Conservation (phyloP, 2,329 filamentous ascomycete genomes). For the Xylaria sp. region DNA sequence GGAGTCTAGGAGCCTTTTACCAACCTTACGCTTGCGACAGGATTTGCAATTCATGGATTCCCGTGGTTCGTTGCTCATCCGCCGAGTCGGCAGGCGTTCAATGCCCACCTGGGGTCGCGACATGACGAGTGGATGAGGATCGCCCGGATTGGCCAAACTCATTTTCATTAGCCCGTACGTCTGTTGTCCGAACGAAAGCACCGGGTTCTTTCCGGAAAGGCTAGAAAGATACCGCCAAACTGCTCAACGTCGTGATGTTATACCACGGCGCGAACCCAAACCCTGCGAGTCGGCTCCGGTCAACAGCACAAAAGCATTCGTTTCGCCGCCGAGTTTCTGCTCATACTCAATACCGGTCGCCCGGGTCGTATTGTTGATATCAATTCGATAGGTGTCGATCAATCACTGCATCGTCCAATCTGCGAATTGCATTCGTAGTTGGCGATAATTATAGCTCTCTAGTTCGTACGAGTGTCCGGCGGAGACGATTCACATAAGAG, state of each 20-base stretch:
- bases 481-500: constrained; percentile 33
- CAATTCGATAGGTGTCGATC: constrained; percentile 10
- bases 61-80: constrained; percentile 74
- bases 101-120: constrained; percentile 83
- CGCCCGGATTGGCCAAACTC: constrained; percentile 54
- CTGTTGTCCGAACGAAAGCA: constrained; percentile 40
- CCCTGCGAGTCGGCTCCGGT: constrained; percentile 22
- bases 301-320: constrained; percentile 21
- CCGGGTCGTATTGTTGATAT: constrained; percentile 11
- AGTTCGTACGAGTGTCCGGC: constrained; percentile 23
- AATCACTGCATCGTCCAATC: constrained; percentile 13
- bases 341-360: constrained; percentile 31
- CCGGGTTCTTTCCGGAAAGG: neutral
- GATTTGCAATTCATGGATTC: constrained; percentile 98
- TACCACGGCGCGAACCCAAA: constrained; percentile 4
- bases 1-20: constrained; percentile 39
- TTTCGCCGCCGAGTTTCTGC: constrained; percentile 12
- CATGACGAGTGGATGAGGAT: constrained; percentile 64
- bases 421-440: constrained; percentile 2
- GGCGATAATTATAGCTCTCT: constrained; percentile 18
- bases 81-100: constrained; percentile 77
- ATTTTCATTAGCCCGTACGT: constrained; percentile 57
- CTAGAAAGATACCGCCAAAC: constrained; percentile 1
- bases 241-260: constrained; percentile 14
- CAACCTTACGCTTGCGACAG: constrained; percentile 89